Conservation (phyloP, 768 basidiomycete genomes). For the Cytidiella melzeri region DNA sequence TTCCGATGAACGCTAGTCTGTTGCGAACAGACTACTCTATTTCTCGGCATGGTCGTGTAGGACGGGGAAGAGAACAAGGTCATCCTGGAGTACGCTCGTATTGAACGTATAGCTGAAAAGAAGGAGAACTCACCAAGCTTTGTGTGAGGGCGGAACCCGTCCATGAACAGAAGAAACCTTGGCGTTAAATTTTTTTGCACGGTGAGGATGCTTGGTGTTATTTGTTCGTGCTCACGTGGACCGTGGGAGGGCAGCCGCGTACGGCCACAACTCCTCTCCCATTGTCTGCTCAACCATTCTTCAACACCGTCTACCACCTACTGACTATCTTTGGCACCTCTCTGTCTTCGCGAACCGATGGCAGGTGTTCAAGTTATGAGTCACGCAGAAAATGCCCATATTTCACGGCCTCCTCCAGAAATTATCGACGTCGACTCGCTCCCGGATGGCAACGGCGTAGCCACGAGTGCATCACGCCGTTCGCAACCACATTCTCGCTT, state of each 20-base stretch:
- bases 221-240: not conserved
- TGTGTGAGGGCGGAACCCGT: too few species aligned
- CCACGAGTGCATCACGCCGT: constrained; percentile 19
- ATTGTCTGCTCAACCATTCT: not conserved
- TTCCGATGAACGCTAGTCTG: constrained; percentile 54
- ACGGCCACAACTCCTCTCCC: not conserved
- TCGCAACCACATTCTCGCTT: constrained; percentile 9
- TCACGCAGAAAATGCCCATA: not conserved
- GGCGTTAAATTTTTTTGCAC: too few species aligned
- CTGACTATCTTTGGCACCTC: not conserved
- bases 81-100: constrained; percentile 35
- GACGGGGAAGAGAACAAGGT: constrained; percentile 90
- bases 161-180: too few species aligned
- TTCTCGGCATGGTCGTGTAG: constrained; percentile 85
- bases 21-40: constrained; percentile 78
- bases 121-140: not conserved
- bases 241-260: not conserved
- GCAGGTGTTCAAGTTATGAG: not conserved
- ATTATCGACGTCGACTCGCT: constrained; percentile 42
- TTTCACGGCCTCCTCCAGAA: constrained; percentile 19
- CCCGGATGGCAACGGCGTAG: constrained; percentile 28
- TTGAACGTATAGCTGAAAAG: not conserved
- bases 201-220: not conserved
- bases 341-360: too few species aligned
- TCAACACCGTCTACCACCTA: not conserved